Percentiles rank a stretch among this genome's conserved stretches.
phyloP scores from a whole-genome alignment of 768 basidiomycete species.

The Flagelloscypha sp. region DNA sequence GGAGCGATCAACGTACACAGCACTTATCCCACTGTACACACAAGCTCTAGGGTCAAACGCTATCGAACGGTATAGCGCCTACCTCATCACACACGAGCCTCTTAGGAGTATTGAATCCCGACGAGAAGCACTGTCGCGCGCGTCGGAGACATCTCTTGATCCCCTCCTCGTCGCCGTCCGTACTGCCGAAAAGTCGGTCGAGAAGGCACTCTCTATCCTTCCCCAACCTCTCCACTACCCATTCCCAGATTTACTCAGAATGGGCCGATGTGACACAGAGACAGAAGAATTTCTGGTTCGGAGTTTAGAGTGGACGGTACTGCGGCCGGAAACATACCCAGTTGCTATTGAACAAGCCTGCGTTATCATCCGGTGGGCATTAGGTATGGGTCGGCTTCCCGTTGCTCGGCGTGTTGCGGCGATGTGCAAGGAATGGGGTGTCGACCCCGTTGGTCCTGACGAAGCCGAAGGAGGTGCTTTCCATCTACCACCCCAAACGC shows the following conservation, averaged over 20 bases:
- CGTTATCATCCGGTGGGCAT: constrained; percentile 81
- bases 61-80: constrained; percentile 85
- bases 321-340: constrained; percentile 60
- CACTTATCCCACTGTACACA: constrained; percentile 90
- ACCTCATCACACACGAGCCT: constrained; percentile 72
- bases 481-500: too few relatives aligned
- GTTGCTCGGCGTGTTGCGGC: too few relatives aligned
- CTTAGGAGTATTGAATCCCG: constrained; percentile 58
- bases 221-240: constrained; percentile 22
- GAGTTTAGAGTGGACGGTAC: constrained; percentile 91
- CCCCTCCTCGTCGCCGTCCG: constrained; percentile 70
- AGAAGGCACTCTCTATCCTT: constrained; percentile 51
- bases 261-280: constrained; percentile 45
- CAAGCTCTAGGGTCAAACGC: constrained; percentile 86
- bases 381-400: too few relatives aligned
- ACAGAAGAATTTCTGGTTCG: constrained; percentile 63
- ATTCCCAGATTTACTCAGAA: constrained; percentile 47
- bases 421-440: too few relatives aligned
- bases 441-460: too few relatives aligned
- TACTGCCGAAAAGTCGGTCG: constrained; percentile 72
- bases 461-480: too few relatives aligned
- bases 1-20: constrained; percentile 75
- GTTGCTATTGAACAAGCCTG: constrained; percentile 84
- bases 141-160: constrained; percentile 80
- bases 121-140: constrained; percentile 59